A percentile compares a stretch with the other conserved stretches of the same genome.
Conservation (phyloP, 306 rosid genomes). For the Quercus rubra region DNA sequence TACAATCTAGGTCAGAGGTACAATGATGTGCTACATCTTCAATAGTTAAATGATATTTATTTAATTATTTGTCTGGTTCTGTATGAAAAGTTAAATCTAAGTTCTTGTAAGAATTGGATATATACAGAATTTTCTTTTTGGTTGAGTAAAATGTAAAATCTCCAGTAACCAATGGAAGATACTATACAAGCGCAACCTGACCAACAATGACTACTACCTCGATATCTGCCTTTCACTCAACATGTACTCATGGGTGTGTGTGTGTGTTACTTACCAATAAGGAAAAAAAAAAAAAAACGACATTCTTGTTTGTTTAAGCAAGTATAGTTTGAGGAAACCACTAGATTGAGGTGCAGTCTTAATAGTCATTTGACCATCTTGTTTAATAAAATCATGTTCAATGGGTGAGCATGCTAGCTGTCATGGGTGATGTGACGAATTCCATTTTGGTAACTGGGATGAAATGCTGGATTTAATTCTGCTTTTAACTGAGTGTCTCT, state of each 20-base stretch:
- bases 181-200: not conserved
- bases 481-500: slow-evolving; percentile 13
- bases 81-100: not conserved
- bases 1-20: not conserved
- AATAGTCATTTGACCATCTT: not conserved
- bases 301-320: not conserved
- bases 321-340: not conserved
- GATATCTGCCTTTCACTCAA: not conserved
- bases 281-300: too few relatives aligned
- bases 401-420: not conserved
- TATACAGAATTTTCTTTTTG: not conserved
- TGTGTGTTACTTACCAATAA: too few relatives aligned
- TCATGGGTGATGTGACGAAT: not conserved
- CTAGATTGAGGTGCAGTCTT: not conserved
- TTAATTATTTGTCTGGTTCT: not conserved
- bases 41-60: too few relatives aligned
- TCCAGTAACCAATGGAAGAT: not conserved
- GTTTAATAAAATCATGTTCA: not conserved
- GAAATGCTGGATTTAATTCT: not conserved
- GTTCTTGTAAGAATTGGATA: not conserved
- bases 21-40: not conserved
- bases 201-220: not conserved
- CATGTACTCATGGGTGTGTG: not conserved
- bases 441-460: not conserved
- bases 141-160: not conserved